Conservation (phyloP, 495 filamentous ascomycete genomes). For the Aspergillus egyptiacus region DNA sequence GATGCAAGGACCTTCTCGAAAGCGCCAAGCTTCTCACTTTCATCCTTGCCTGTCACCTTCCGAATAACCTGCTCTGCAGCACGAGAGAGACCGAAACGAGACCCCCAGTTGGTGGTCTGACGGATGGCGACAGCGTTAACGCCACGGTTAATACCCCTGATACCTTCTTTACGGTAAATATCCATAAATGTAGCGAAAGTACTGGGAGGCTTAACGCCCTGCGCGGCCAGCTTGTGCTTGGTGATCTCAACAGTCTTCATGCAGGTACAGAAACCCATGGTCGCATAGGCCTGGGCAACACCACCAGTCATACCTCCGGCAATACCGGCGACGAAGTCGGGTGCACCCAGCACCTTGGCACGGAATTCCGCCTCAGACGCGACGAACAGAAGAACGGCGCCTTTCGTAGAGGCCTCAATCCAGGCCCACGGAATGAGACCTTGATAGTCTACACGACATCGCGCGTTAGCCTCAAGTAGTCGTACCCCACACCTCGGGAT, state of each 20-base stretch:
- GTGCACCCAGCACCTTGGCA: conserved; percentile 72
- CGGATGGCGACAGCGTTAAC: conserved; percentile 98
- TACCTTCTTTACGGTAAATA: conserved; percentile 92
- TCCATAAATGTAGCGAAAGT: conserved; percentile 94
- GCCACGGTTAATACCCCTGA: conserved; percentile 93
- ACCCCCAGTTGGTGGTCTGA: conserved; percentile 99
- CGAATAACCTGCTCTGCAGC: conserved; percentile 88
- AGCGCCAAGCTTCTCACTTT: conserved; percentile 66
- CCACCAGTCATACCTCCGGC: conserved; percentile 87
- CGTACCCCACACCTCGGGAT: conserved; percentile 20
- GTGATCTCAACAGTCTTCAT: conserved; percentile 99
- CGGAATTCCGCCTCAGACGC: conserved; percentile 96
- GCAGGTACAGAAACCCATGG: conserved; percentile 99
- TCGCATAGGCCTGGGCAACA: conserved; percentile 96
- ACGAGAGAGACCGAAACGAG: conserved; percentile 85
- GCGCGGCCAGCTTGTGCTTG: conserved; percentile 85
- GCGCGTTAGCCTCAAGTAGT: conserved; percentile 10
- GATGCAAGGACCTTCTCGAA: conserved; percentile 87
- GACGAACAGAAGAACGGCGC: conserved; percentile 97
- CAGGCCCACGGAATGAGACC: conserved; percentile 99
- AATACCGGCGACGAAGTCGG: conserved; percentile 83
- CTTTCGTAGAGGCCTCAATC: conserved; percentile 99
- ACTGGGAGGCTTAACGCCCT: conserved; percentile 74
- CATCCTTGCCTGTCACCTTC: conserved; percentile 69
- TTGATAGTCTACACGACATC: conserved; percentile 73